These are phyloP conservation scores for Polyporus tsugae DNA, from an alignment of 1,284 basidiomycete species.

Conservation along the genomic window DNA sequence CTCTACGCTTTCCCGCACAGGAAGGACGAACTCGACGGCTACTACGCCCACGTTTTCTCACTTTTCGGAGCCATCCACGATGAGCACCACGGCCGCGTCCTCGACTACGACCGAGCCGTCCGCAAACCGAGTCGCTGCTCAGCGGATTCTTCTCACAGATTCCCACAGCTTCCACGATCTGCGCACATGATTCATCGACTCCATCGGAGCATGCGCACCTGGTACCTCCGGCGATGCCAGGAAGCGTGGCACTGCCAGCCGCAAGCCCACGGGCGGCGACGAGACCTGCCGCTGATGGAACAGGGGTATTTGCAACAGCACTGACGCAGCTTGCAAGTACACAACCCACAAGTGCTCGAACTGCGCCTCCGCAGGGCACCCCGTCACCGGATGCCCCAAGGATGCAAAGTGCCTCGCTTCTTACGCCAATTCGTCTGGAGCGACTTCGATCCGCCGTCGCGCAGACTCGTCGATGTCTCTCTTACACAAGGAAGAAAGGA, in stretches of 20 bases:
- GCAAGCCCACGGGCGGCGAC: no score
- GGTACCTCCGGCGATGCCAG: not conserved
- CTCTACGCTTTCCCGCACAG: not conserved
- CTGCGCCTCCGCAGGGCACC: not conserved
- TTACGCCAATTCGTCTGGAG: not conserved
- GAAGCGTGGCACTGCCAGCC: no score
- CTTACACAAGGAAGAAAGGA: not conserved
- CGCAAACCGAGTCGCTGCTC: not conserved
- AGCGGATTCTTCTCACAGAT: not conserved
- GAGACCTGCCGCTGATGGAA: not conserved
- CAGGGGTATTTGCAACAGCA: not conserved
- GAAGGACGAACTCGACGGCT: not conserved
- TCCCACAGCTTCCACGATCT: not conserved
- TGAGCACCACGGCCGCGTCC: not conserved
- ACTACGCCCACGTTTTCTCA: not conserved
- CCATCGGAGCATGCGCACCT: no score
- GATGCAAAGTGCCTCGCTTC: not conserved
- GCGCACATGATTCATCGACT: not conserved
- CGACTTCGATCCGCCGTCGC: not conserved
- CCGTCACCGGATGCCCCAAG: not conserved
- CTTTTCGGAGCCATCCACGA: not conserved
- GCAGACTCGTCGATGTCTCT: not conserved
- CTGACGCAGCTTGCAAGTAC: not conserved
- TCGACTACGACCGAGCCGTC: not conserved
- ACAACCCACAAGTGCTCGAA: not conserved